Evolutionary conservation across 1,139 yeast species (phyloP).

Genomic region (Petasospora rhodanensis): DNA sequence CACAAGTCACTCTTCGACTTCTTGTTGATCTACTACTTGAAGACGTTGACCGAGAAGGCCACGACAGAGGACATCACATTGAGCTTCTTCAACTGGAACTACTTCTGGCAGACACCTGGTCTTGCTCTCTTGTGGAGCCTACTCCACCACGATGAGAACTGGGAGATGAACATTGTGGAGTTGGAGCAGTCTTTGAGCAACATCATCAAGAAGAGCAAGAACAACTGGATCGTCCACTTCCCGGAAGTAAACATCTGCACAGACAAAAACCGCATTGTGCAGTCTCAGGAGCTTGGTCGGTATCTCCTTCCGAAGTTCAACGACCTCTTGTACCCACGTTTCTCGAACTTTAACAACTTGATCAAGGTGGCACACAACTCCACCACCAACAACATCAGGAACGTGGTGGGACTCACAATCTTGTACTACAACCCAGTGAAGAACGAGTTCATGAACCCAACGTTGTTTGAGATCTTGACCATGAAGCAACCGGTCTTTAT

Average conservation of each 20-base stretch:
- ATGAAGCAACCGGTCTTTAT: slow-evolving; percentile 36
- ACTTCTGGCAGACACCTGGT: slow-evolving; percentile 53
- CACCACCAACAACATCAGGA: slow-evolving; percentile 26
- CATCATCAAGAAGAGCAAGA: slow-evolving; percentile 8
- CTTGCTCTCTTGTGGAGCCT: slow-evolving; percentile 38
- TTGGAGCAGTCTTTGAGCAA: slow-evolving; percentile 14
- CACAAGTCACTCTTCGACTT: slow-evolving; percentile 28
- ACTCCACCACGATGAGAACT: slow-evolving; percentile 54
- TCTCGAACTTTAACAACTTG: slow-evolving; percentile 40
- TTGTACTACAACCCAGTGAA: slow-evolving; percentile 37
- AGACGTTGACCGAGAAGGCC: slow-evolving; percentile 20
- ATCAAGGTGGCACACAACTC: slow-evolving; percentile 22
- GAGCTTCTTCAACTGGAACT: slow-evolving; percentile 59
- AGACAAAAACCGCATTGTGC: slow-evolving; percentile 40
- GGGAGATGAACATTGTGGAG: slow-evolving; percentile 44
- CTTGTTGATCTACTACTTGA: slow-evolving; percentile 26
- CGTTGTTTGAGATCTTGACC: slow-evolving; percentile 51
- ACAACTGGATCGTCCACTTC: slow-evolving; percentile 52
- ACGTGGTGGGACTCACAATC: slow-evolving; percentile 46
- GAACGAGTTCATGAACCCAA: slow-evolving; percentile 41
- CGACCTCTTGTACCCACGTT: slow-evolving; percentile 64
- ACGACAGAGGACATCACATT: slow-evolving; percentile 17
- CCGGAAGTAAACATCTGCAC: slow-evolving; percentile 74
- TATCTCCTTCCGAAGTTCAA: slow-evolving; percentile 49
- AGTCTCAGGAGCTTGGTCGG: slow-evolving; percentile 45